Percentiles rank a stretch among this genome's conserved stretches.
These are phyloP conservation scores for Dorcoceras hygrometricum DNA, from an alignment of 257 asterid species.

Conservation along the genomic window DNA sequence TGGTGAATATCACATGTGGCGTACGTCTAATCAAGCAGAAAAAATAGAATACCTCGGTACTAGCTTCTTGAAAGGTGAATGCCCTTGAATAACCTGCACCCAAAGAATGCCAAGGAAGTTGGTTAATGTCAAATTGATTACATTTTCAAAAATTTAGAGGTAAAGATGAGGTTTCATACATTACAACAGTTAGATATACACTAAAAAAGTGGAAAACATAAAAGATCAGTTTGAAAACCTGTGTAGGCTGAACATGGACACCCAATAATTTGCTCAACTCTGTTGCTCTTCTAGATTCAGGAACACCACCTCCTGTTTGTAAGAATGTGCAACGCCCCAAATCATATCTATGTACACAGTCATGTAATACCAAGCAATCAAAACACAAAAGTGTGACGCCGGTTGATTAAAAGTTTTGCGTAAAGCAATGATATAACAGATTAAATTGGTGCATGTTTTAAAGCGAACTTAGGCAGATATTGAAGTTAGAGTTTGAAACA, in stretches of 20 bases:
- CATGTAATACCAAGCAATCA: conserved; percentile 17
- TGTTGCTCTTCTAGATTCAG: conserved; percentile 74
- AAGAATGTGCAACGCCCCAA: conserved; percentile 20
- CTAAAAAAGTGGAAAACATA: conserved; percentile 8
- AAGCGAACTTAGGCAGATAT: conserved; percentile 11
- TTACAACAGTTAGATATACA: conserved; percentile 12
- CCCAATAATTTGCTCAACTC: conserved; percentile 64
- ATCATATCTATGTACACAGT: conserved; percentile 15
- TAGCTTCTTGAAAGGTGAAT: conserved; percentile 77
- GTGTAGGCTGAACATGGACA: conserved; percentile 55
- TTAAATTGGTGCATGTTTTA: too few species aligned
- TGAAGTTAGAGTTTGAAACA: conserved; percentile 4
- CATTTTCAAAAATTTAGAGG: not conserved
- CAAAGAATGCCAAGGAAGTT: conserved; percentile 23
- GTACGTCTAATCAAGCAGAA: conserved; percentile 14
- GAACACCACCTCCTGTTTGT: conserved; percentile 84
- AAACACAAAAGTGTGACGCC: conserved; percentile 20
- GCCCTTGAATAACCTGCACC: conserved; percentile 93
- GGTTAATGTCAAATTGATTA: conserved; percentile 12
- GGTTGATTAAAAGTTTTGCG: conserved; percentile 9
- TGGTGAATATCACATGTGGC: conserved; percentile 4
- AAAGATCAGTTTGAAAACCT: conserved; percentile 39
- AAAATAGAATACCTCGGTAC: conserved; percentile 45
- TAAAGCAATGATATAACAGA: not conserved
- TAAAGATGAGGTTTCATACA: not conserved